phyloP scores from a whole-genome alignment of 179 eudicot species.

The Drosera spatulata region DNA sequence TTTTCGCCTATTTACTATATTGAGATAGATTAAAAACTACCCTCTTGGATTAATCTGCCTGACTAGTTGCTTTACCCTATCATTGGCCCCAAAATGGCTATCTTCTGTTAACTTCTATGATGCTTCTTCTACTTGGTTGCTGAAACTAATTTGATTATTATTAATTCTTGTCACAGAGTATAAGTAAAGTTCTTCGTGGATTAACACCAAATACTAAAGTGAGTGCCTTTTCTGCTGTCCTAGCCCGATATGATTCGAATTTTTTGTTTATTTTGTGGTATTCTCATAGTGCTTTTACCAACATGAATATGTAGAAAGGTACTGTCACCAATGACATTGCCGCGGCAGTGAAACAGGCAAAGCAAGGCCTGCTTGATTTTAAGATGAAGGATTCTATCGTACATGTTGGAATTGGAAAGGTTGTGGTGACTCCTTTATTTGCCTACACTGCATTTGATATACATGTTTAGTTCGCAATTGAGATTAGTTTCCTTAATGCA shows the following conservation, averaged over 20 bases:
- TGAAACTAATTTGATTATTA: not conserved
- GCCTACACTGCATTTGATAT: too few relatives aligned
- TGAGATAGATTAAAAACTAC: too few relatives aligned
- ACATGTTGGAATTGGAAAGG: slow-evolving; percentile 94
- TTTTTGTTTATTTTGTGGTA: not conserved
- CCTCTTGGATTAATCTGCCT: too few relatives aligned
- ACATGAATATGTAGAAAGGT: slow-evolving; percentile 52
- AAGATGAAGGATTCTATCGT: slow-evolving; percentile 86
- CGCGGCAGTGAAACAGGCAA: slow-evolving; percentile 67
- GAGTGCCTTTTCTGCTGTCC: slow-evolving; percentile 7
- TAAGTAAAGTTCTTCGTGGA: slow-evolving; percentile 58
- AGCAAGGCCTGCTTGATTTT: slow-evolving; percentile 53
- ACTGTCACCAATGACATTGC: slow-evolving; percentile 70
- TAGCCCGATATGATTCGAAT: not conserved
- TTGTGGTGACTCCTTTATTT: too few relatives aligned
- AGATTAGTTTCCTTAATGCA: not conserved
- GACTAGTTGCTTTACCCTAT: too few relatives aligned
- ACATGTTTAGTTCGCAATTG: slow-evolving; percentile 4
- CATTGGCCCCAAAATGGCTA: too few relatives aligned
- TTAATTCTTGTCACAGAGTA: slow-evolving; percentile 38
- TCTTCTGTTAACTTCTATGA: too few relatives aligned
- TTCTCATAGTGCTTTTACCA: slow-evolving; percentile 5
- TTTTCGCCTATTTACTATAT: too few relatives aligned
- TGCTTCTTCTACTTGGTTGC: too few relatives aligned
- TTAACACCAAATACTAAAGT: slow-evolving; percentile 80